Base-by-base conservation (phyloP, 164 flowering plant genomes). In the Magnolia kwangsiensis region DNA sequence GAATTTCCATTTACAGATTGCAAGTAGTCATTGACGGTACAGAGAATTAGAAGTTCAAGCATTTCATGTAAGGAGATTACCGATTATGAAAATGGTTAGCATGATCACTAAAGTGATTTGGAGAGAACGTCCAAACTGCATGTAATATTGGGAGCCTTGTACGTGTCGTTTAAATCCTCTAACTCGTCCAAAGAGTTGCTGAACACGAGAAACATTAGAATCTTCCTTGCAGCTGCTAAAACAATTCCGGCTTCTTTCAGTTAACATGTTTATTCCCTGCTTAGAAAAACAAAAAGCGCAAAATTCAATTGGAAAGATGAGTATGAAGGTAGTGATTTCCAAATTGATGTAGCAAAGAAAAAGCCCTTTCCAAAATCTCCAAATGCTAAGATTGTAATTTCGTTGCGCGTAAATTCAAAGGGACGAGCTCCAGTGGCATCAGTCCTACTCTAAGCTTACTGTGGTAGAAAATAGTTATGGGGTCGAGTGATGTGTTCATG, bases 21-120 rank as follows among this genome's bases (percentile, higher is more conserved):
- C 61, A 8, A 9, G 16, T 11, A 55, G 13, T 55, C 0, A 3
- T 55, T 11, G 61, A 55, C 18, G 18, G 18, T 55, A 11, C 13
- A 55, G 61, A 55, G 13, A 16, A 8, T 11, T 55, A 55, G 13
- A 55, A 11, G 4, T 11, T 55, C 16, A 55, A 55, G 61, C 24
- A 65, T 61, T 29, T 75, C 61, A 29, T 51, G 51, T 24, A 51
- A 51, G 59, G 55, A 76, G 45, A 87, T 81, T 88, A 93, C 97
- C 95, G 23, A 90, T 79, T 51, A 93, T 78, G 63, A 93, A 81
- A 71, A 91, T 80, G 10, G 88, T 81, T 78, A 93, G 86, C 88
- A 89, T 85, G 74, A 91, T 75, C 61, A 81, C 79, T 74, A 93
- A 88, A 64, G 75, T 80, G 49, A 84, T 68, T 80, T 82, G 90